Conservation (phyloP, 768 basidiomycete genomes). For the Cubamyces lactineus region DNA sequence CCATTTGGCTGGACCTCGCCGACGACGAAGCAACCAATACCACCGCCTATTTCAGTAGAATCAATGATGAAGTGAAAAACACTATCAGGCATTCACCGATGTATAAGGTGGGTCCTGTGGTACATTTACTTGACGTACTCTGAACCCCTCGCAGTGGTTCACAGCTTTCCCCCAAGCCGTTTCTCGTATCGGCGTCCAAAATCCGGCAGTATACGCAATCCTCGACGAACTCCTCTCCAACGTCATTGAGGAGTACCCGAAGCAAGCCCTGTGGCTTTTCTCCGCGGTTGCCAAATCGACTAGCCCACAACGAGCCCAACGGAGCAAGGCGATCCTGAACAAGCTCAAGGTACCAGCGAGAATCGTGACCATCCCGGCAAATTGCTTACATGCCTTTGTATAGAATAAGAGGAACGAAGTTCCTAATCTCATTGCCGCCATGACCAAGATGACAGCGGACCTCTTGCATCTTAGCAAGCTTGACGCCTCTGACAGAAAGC, state of each 20-base stretch:
- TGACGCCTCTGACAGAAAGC: constrained; percentile 45
- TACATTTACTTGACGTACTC: not conserved
- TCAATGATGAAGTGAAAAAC: constrained; percentile 50
- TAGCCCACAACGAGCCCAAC: constrained; percentile 56
- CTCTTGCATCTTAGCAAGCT: constrained; percentile 69
- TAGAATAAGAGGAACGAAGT: constrained; percentile 54
- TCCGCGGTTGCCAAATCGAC: constrained; percentile 87
- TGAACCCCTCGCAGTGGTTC: constrained; percentile 68
- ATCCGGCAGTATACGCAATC: constrained; percentile 58
- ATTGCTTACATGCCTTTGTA: not conserved
- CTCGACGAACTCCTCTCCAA: constrained; percentile 67
- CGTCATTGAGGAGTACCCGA: constrained; percentile 84
- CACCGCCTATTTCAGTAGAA: constrained; percentile 50
- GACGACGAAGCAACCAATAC: constrained; percentile 41
- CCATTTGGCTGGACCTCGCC: constrained; percentile 93
- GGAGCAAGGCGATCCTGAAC: constrained; percentile 63
- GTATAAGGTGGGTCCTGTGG: constrained; percentile 66
- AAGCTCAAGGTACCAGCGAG: constrained; percentile 55
- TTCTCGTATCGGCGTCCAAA: constrained; percentile 83
- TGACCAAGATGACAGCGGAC: constrained; percentile 65
- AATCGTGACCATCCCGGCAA: not conserved
- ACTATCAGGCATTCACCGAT: constrained; percentile 65
- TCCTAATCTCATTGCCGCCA: constrained; percentile 55
- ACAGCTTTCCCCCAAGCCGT: constrained; percentile 97
- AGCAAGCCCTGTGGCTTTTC: constrained; percentile 93